A percentile compares a stretch with the other conserved stretches of the same genome.
phyloP scores from a whole-genome alignment of 78 protist species.

The Cyanophora paradoxa region DNA sequence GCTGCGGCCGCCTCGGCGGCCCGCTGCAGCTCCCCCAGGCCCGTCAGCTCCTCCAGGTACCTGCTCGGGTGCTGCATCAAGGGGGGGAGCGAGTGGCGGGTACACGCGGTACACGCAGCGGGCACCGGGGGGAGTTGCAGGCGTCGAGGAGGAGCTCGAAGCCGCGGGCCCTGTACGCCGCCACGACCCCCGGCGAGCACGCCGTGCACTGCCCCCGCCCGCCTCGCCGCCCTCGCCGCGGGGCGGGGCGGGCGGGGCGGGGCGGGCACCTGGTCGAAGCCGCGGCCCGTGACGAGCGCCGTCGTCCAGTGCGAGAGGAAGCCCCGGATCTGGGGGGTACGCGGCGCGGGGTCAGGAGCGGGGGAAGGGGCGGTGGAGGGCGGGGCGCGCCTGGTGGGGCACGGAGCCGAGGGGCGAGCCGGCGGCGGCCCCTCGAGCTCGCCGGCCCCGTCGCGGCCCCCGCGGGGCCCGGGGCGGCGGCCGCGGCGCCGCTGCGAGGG shows the following conservation, averaged over 20 bases:
- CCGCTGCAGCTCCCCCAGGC: constrained; percentile 36
- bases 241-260: no score
- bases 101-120: not conserved
- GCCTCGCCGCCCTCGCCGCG: no score
- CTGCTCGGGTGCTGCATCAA: not conserved
- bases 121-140: constrained; percentile 27
- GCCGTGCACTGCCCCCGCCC: no score
- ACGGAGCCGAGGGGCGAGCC: constrained; percentile 38
- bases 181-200: constrained; percentile 62
- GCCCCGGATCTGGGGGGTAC: constrained; percentile 60
- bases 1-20: constrained; percentile 35
- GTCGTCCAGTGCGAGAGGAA: constrained; percentile 47
- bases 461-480: constrained; percentile 35
- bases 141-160: constrained; percentile 45
- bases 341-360: not conserved
- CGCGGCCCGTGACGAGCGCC: constrained; percentile 33
- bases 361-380: not conserved
- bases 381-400: constrained; percentile 61
- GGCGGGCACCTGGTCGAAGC: constrained; percentile 52
- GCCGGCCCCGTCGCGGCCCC: not conserved
- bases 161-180: constrained; percentile 14
- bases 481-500: constrained; percentile 18
- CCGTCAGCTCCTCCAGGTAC: constrained; percentile 59
- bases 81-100: not conserved
- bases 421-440: not conserved